Conservation (phyloP, 2,329 filamentous ascomycete species). For the Shiraia sp. region DNA sequence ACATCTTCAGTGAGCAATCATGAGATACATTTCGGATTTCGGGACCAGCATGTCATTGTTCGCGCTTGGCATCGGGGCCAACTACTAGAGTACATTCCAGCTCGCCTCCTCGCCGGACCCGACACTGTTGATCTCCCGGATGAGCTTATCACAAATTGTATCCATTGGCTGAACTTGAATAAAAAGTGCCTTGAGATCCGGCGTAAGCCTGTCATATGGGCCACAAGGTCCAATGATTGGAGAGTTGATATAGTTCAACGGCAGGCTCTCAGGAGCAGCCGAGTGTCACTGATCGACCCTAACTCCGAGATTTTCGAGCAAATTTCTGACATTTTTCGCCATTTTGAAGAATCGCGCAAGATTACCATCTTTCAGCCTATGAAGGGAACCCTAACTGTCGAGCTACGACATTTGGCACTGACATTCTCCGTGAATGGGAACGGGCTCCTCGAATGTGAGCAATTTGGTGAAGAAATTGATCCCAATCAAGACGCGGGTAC, state of each 20-base stretch:
- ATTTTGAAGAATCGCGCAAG: conserved; percentile 51
- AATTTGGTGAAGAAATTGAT: conserved; percentile 55
- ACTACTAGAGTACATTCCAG: conserved; percentile 42
- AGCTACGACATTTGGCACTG: conserved; percentile 57
- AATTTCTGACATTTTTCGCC: conserved; percentile 51
- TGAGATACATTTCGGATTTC: conserved; percentile 59
- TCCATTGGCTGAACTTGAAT: conserved; percentile 61
- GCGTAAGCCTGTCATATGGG: conserved; percentile 49
- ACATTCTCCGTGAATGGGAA: conserved; percentile 54
- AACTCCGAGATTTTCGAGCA: conserved; percentile 45
- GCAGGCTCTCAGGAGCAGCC: conserved; percentile 30
- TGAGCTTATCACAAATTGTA: conserved; percentile 54
- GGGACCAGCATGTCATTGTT: conserved; percentile 47
- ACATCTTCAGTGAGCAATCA: conserved; percentile 42
- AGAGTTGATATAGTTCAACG: conserved; percentile 36
- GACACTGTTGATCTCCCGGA: conserved; percentile 54
- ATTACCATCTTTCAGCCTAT: conserved; percentile 55
- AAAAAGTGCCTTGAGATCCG: conserved; percentile 56
- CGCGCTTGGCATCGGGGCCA: conserved; percentile 34
- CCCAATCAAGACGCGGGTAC: conserved; percentile 62
- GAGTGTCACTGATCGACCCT: conserved; percentile 52
- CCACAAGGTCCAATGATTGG: conserved; percentile 43
- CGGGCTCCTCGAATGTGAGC: conserved; percentile 50
- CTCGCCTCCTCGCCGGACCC: conserved; percentile 23
- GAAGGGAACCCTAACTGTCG: conserved; percentile 45